Percentiles rank a stretch among this genome's conserved stretches.
Evolutionary conservation across 2,329 filamentous ascomycete genomes (phyloP).

Genomic region (Neofusicoccum parvum): DNA sequence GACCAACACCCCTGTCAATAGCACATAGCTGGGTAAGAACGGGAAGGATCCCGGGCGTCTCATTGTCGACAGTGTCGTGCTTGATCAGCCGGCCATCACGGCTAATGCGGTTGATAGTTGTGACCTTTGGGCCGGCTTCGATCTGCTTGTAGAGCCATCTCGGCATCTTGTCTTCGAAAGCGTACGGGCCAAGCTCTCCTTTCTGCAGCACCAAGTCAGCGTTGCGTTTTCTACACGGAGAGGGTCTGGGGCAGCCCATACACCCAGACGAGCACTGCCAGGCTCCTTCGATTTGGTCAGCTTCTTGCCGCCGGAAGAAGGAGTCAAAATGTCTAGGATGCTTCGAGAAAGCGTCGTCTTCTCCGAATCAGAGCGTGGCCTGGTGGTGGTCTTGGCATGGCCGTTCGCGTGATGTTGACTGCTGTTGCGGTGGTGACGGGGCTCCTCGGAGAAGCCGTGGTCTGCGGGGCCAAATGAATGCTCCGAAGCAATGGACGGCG

Average conservation of each 20-base stretch:
- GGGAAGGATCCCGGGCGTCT: constrained; percentile 48
- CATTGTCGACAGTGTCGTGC: constrained; percentile 46
- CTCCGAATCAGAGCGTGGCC: constrained; percentile 28
- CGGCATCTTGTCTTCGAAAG: constrained; percentile 51
- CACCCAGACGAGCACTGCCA: constrained; percentile 36
- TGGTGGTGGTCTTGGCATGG: constrained; percentile 18
- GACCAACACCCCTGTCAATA: constrained; percentile 64
- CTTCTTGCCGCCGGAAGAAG: constrained; percentile 34
- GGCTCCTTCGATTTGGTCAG: constrained; percentile 20
- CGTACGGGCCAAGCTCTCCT: constrained; percentile 50
- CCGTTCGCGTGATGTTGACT: constrained; percentile 2
- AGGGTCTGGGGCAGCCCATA: constrained; percentile 26
- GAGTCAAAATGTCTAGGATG: constrained; percentile 38
- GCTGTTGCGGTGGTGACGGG: constrained; percentile 14
- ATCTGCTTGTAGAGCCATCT: constrained; percentile 45
- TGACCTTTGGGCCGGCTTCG: constrained; percentile 43
- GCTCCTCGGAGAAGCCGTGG: constrained; percentile 27
- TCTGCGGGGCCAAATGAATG: constrained; percentile 29
- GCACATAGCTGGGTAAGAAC: constrained; percentile 54
- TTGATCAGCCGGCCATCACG: constrained; percentile 45
- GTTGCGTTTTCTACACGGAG: too few relatives aligned
- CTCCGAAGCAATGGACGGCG: constrained; percentile 26
- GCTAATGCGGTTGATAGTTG: constrained; percentile 43
- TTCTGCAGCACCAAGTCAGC: constrained; percentile 31
- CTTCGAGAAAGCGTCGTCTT: constrained; percentile 40